A percentile compares a stretch with the other conserved stretches of the same genome.
Evolutionary conservation across 495 filamentous ascomycete genomes (phyloP).

Genomic region (Talaromyces nanjingensis): DNA sequence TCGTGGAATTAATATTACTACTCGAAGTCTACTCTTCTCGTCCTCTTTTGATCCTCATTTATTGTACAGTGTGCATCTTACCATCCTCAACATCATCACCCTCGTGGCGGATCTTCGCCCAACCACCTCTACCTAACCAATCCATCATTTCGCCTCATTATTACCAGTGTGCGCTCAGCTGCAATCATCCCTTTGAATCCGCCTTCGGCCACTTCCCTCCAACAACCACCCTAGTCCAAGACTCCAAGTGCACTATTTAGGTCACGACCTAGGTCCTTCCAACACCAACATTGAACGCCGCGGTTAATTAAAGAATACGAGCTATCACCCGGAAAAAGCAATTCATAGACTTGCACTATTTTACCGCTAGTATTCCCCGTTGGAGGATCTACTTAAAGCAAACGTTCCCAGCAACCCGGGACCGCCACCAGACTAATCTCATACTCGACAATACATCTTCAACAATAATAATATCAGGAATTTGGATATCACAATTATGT

Average conservation of each 20-base stretch:
- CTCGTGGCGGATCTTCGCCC: neutral
- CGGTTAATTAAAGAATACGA: neutral
- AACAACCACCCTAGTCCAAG: neutral
- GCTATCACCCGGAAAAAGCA: neutral
- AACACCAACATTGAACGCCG: neutral
- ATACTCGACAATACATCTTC: neutral
- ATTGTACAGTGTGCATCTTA: neutral
- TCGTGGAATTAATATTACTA: neutral
- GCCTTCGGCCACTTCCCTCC: neutral
- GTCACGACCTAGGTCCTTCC: neutral
- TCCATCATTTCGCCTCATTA: neutral
- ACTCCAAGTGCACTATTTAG: neutral
- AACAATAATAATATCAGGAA: neutral
- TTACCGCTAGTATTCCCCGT: neutral
- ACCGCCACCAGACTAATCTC: neutral
- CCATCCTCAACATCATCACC: neutral
- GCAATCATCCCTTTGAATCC: neutral
- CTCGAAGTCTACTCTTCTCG: neutral
- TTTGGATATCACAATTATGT: neutral
- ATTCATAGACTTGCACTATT: neutral
- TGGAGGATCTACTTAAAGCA: neutral
- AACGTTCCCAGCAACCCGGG: neutral
- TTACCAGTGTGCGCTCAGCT: neutral
- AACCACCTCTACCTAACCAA: neutral
- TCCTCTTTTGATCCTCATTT: neutral